phyloP scores from a whole-genome alignment of 2,329 filamentous ascomycete species.

The Mariannaea elegans region DNA sequence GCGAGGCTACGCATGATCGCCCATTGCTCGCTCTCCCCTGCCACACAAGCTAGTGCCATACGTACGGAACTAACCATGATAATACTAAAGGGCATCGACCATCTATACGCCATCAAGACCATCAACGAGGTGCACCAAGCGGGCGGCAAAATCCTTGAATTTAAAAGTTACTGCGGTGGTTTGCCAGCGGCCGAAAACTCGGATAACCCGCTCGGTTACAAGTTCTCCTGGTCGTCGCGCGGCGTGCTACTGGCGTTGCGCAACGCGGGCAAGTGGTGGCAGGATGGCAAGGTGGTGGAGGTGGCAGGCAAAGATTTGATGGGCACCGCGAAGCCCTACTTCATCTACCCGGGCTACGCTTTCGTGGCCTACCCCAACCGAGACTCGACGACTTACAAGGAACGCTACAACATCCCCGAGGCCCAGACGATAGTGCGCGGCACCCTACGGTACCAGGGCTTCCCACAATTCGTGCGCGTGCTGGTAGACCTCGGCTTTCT shows the following conservation, averaged over 20 bases:
- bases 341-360: conserved; percentile 84
- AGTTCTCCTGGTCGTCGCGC: conserved; percentile 64
- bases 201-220: conserved; percentile 92
- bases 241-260: conserved; percentile 88
- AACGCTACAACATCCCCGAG: conserved; percentile 92
- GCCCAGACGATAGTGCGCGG: conserved; percentile 86
- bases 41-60: not conserved
- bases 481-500: conserved; percentile 94
- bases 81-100: conserved; percentile 38
- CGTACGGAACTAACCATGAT: not conserved
- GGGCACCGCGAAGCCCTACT: conserved; percentile 87
- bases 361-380: conserved; percentile 95
- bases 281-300: conserved; percentile 77
- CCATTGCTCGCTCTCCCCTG: too few relatives aligned
- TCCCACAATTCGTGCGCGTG: conserved; percentile 88
- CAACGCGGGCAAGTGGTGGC: conserved; percentile 85
- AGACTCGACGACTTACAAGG: conserved; percentile 86
- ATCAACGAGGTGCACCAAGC: conserved; percentile 88
- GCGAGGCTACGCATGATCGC: too few relatives aligned
- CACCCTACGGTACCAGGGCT: conserved; percentile 86
- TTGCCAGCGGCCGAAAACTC: conserved; percentile 73
- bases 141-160: conserved; percentile 85
- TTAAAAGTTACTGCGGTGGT: conserved; percentile 87
- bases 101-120: conserved; percentile 81
- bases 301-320: conserved; percentile 72